Evolutionary conservation across 176 grass and related monocot species (phyloP).

Genomic region (Cenchrus purpureus): DNA sequence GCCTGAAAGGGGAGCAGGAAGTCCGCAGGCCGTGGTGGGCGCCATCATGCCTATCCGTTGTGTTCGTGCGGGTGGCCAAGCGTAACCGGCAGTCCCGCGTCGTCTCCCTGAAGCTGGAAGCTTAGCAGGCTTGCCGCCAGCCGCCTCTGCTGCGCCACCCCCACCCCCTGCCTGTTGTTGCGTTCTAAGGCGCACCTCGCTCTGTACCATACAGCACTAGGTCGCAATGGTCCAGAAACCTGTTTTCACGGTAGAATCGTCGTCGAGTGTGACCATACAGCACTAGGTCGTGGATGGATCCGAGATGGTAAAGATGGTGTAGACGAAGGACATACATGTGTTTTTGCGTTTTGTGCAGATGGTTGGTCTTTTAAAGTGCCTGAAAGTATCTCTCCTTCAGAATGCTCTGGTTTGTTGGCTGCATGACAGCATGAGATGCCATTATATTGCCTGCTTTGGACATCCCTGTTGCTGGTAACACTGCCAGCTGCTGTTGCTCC

Average conservation of each 20-base stretch:
- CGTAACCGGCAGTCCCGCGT: constrained; percentile 82
- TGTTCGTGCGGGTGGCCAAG: constrained; percentile 81
- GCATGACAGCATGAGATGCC: neutral
- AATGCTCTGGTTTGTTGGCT: neutral
- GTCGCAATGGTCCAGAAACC: constrained; percentile 5
- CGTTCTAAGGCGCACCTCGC: neutral
- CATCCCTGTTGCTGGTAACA: neutral
- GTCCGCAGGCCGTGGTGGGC: constrained; percentile 98
- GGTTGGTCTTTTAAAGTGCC: neutral
- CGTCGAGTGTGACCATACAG: neutral
- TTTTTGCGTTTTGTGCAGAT: neutral
- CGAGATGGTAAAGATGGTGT: neutral
- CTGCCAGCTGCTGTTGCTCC: no score
- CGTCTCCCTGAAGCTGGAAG: constrained; percentile 88
- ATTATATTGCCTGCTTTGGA: neutral
- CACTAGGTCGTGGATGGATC: neutral
- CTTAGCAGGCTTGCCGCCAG: constrained; percentile 19
- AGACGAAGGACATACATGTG: constrained; percentile 21
- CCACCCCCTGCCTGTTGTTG: neutral
- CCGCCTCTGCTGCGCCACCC: neutral
- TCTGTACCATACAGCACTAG: constrained; percentile 26
- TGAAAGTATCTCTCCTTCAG: neutral
- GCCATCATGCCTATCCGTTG: constrained; percentile 70
- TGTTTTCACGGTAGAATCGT: neutral
- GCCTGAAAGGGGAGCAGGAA: constrained; percentile 91